Percentiles rank a stretch among this genome's conserved stretches.
Conservation (phyloP, 768 basidiomycete species). For the Strobilomyces confusus region DNA sequence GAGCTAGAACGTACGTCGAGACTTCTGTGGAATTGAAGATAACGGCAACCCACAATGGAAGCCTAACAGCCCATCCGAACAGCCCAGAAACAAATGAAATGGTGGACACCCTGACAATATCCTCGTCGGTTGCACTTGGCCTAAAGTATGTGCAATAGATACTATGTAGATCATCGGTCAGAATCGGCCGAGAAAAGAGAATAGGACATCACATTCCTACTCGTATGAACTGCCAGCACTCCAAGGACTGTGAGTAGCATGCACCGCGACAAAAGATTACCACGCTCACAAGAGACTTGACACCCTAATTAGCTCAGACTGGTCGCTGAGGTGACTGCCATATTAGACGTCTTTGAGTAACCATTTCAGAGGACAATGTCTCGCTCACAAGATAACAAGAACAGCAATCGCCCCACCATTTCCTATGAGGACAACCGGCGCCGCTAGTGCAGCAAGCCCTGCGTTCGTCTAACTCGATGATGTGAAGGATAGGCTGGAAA, state of each 20-base stretch:
- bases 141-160: constrained; percentile 39
- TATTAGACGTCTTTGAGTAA: constrained; percentile 19
- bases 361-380: background rate
- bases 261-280: background rate
- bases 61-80: constrained; percentile 44
- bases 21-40: background rate
- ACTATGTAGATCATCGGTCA: constrained; percentile 15
- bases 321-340: constrained; percentile 46
- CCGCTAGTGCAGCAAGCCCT: constrained; percentile 44
- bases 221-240: constrained; percentile 39
- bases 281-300: constrained; percentile 39
- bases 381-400: constrained; percentile 38
- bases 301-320: constrained; percentile 46
- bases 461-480: constrained; percentile 37
- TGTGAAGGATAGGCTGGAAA: constrained; percentile 51
- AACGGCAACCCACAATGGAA: constrained; percentile 29
- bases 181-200: background rate
- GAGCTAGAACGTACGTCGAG: constrained; percentile 29
- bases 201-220: constrained; percentile 20
- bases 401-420: constrained; percentile 42
- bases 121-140: constrained; percentile 34
- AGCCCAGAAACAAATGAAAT: constrained; percentile 41
- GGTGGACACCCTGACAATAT: constrained; percentile 39
- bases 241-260: background rate
- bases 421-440: constrained; percentile 44